Base-by-base conservation (phyloP, 805 yeast genomes). In the Danielozyma ontarioensis region DNA sequence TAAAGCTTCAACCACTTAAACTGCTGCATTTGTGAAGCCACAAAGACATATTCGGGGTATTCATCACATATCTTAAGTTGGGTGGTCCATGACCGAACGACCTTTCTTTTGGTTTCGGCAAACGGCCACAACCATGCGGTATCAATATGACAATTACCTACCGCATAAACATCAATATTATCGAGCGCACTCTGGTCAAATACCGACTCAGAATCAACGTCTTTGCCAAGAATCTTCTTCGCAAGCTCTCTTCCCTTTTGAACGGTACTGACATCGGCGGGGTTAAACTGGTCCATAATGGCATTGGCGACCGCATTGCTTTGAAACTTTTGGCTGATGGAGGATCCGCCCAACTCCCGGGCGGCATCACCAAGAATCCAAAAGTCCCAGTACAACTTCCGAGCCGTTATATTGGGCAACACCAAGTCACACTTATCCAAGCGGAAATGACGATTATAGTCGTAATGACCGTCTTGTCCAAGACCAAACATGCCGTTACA, bases 121-220 rank as follows among this genome's bases (percentile, higher is more conserved):
- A 83, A 90, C n/a, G 97, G 97, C 98, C 98, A 90, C 37, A 88
- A 69, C 98, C 98, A 90, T 12, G 97, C 97, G 13, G 97, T 90
- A 52, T 90, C 98, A 46, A 89, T 89, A 57, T 89, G 97, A 56
- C 97, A 93, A 55, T 93, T 85, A 27, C 98, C 98, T 44, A 93
- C 72, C 6, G 85, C 95, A 57, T 67, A 82, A 8, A 89, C 96
- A 36, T 81, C 79, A 37, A 74, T 59, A 34, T 36, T 63, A 18
- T 68, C 64, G 39, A 71, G 68, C 5, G 57, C 46, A 25, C 25
- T 29, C 13, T 43, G 50, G 22, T 55, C 50, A 44, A 68, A 80
- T 1, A 90, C 97, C 8, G 70, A 69, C 12, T 74, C 73, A 4
- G 81, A 67, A 53, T 88, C 84, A 25, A 76, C 66, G 28, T 76